Conservation (phyloP, 1,284 basidiomycete genomes). For the Schizophyllum commune region DNA sequence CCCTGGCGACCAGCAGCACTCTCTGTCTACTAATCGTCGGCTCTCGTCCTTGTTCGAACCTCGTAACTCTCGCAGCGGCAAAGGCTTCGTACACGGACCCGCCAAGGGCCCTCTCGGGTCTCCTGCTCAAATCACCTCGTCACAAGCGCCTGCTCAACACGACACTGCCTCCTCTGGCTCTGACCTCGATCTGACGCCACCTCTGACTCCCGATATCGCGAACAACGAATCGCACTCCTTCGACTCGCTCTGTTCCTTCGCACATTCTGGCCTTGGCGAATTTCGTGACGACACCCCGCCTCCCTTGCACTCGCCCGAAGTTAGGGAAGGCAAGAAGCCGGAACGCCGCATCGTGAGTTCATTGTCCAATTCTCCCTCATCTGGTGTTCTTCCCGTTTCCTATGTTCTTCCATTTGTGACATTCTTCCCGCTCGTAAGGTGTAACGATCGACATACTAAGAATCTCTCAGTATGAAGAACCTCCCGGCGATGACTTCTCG, state of each 20-base stretch:
- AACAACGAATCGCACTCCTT: not conserved
- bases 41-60: no score
- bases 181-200: slow-evolving; percentile 12
- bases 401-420: not conserved
- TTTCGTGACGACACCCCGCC: not conserved
- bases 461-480: no score
- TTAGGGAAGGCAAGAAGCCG: slow-evolving; percentile 20
- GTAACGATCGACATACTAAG: no score
- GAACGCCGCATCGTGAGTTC: slow-evolving; percentile 13
- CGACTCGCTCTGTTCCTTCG: slow-evolving; percentile 1
- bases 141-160: not conserved
- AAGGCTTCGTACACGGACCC: no score
- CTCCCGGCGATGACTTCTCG: slow-evolving; percentile 10
- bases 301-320: slow-evolving; percentile 13
- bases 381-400: not conserved
- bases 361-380: not conserved
- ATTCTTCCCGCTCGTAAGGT: slow-evolving; percentile 5
- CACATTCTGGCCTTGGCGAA: not conserved
- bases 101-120: no score
- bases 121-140: no score
- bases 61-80: no score
- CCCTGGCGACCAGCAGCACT: no score
- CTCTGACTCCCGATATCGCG: slow-evolving; percentile 12
- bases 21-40: no score
- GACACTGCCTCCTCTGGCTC: slow-evolving; percentile 1